phyloP scores from a whole-genome alignment of 164 flowering plant species.

The Cinnamomum chago region DNA sequence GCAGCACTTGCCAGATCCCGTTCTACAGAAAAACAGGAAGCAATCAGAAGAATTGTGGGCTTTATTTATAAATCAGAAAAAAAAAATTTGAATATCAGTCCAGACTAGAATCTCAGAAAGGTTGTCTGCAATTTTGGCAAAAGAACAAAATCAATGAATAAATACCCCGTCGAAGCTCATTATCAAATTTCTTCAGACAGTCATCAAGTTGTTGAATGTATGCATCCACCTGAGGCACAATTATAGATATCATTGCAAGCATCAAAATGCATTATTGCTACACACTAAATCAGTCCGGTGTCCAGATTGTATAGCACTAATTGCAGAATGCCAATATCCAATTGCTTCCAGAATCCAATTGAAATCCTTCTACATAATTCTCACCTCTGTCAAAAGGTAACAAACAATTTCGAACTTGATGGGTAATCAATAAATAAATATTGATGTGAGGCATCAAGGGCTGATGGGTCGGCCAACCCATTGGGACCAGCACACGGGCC shows the following conservation, averaged over 20 bases:
- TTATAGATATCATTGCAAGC: conserved; percentile 5
- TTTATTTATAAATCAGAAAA: not conserved
- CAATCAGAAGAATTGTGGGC: not conserved
- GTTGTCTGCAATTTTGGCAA: not conserved
- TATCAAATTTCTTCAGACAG: conserved; percentile 63
- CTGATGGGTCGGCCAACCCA: too few relatives aligned
- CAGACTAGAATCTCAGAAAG: not conserved
- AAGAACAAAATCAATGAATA: not conserved
- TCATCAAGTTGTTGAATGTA: conserved; percentile 94
- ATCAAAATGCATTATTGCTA: conserved; percentile 1
- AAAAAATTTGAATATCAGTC: not conserved
- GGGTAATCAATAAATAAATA: not conserved
- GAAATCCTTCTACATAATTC: not conserved
- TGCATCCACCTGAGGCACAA: conserved; percentile 65
- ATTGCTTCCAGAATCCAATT: not conserved
- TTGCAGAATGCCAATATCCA: not conserved
- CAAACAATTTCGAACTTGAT: not conserved
- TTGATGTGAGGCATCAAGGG: too few relatives aligned
- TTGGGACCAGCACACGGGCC: too few relatives aligned
- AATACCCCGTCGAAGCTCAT: conserved; percentile 81
- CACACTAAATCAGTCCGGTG: too few relatives aligned
- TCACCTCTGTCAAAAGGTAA: not conserved
- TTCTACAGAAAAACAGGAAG: conserved; percentile 26
- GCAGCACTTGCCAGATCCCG: conserved; percentile 38
- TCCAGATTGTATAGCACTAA: too few relatives aligned